Conservation (phyloP, 306 rosid species). For the Trichosanthes truncata region DNA sequence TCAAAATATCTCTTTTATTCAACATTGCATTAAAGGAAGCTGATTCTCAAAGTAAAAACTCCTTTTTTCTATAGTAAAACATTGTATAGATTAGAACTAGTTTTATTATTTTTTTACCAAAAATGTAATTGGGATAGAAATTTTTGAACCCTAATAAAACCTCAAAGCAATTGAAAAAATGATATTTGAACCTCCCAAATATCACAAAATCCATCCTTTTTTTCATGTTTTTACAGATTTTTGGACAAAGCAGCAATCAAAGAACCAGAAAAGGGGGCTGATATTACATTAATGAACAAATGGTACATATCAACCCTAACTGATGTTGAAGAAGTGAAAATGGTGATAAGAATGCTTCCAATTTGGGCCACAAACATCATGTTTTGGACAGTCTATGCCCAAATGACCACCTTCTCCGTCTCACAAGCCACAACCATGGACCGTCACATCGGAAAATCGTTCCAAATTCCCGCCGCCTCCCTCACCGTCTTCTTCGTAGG, state of each 20-base stretch:
- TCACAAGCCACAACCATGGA: conserved; percentile 91
- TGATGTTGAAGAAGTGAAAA: conserved; percentile 83
- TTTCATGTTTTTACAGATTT: conserved; percentile 35
- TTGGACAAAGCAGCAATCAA: conserved; percentile 76
- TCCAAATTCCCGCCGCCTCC: conserved; percentile 70
- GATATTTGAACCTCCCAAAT: neutral
- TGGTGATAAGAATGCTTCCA: conserved; percentile 63
- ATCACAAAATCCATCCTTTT: neutral
- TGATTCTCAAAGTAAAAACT: neutral
- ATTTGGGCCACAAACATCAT: conserved; percentile 86
- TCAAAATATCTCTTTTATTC: neutral
- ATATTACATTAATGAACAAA: conserved; percentile 20
- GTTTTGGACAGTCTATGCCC: conserved; percentile 87
- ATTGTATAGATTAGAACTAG: neutral
- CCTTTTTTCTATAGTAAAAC: neutral
- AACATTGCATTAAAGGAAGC: neutral
- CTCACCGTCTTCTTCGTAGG: conserved; percentile 71
- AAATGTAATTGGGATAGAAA: neutral
- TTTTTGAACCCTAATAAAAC: neutral
- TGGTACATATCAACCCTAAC: conserved; percentile 62
- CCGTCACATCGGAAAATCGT: conserved; percentile 56
- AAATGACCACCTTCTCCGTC: conserved; percentile 86
- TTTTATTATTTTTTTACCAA: neutral
- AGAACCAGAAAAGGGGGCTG: conserved; percentile 11
- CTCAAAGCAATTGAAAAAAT: neutral